Conservation (phyloP, 148 eudicot genomes). For the Hydrangea macrophylla region DNA sequence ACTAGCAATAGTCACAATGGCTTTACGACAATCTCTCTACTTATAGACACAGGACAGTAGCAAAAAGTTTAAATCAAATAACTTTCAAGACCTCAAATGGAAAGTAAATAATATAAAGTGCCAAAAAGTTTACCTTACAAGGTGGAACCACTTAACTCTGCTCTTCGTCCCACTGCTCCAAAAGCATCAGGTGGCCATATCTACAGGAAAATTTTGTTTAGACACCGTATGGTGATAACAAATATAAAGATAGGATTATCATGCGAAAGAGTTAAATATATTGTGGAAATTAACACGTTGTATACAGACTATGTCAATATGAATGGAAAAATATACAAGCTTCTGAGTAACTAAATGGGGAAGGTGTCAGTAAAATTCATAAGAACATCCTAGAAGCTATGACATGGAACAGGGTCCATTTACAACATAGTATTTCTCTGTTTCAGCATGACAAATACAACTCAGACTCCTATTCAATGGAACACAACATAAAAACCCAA, state of each 20-base stretch:
- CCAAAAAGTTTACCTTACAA: conserved; percentile 9
- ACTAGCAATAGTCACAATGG: not conserved
- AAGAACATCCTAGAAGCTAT: no score
- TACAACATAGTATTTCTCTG: no score
- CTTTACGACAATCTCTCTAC: not conserved
- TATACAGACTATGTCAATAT: not conserved
- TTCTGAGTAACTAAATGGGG: not conserved
- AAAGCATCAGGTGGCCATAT: conserved; percentile 21
- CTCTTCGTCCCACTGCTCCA: conserved; percentile 15
- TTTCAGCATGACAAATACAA: no score
- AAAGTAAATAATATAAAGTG: conserved; percentile 4
- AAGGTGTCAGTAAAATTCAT: no score
- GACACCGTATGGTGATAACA: not conserved
- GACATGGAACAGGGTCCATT: no score
- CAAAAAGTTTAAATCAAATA: not conserved
- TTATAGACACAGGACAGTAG: not conserved
- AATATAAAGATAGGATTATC: not conserved
- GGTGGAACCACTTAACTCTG: not conserved
- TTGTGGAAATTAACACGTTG: not conserved
- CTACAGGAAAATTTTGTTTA: not conserved
- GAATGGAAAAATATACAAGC: not conserved
- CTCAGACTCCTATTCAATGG: no score
- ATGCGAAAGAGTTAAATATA: not conserved
- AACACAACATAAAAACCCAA: no score
- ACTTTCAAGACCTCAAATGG: conserved; percentile 6